phyloP scores from a whole-genome alignment of 1,139 yeast genomes.

The Barnettozyma hawaiiensis region DNA sequence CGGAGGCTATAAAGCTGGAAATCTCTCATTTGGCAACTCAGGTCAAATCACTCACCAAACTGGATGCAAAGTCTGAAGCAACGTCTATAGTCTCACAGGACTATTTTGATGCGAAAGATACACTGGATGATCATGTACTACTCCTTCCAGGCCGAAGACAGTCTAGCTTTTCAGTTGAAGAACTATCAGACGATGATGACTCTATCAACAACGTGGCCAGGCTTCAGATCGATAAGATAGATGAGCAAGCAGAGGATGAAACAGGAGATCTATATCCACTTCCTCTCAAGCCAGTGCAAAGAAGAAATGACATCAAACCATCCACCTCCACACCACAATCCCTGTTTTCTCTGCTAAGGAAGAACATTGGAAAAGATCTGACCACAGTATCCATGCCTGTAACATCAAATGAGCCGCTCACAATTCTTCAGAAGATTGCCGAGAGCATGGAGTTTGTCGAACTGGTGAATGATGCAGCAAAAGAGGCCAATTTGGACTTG shows the following conservation, averaged over 20 bases:
- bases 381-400: slow-evolving; percentile 91
- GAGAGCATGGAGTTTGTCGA: slow-evolving; percentile 76
- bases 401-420: slow-evolving; percentile 84
- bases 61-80: slow-evolving; percentile 16
- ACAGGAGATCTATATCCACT: slow-evolving; percentile 53
- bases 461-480: slow-evolving; percentile 56
- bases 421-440: slow-evolving; percentile 71
- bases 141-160: slow-evolving; percentile 12
- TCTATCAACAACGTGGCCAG: slow-evolving; percentile 5
- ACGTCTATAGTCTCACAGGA: slow-evolving; percentile 41
- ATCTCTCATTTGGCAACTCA: slow-evolving; percentile 8
- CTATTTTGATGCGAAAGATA: slow-evolving; percentile 54
- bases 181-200: slow-evolving; percentile 23
- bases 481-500: slow-evolving; percentile 44
- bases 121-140: slow-evolving; percentile 20
- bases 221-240: slow-evolving; percentile 9
- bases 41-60: slow-evolving; percentile 8
- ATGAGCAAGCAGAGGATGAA: slow-evolving; percentile 18
- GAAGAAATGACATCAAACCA: slow-evolving; percentile 57
- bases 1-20: neutral
- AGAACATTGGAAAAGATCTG: slow-evolving; percentile 88
- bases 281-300: slow-evolving; percentile 41
- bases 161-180: slow-evolving; percentile 20
- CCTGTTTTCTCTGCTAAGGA: slow-evolving; percentile 68
- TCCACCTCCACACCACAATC: slow-evolving; percentile 75